These are phyloP conservation scores for Cantharellus cinnabarinus DNA, from an alignment of 768 basidiomycete genomes.

Conservation along the genomic window DNA sequence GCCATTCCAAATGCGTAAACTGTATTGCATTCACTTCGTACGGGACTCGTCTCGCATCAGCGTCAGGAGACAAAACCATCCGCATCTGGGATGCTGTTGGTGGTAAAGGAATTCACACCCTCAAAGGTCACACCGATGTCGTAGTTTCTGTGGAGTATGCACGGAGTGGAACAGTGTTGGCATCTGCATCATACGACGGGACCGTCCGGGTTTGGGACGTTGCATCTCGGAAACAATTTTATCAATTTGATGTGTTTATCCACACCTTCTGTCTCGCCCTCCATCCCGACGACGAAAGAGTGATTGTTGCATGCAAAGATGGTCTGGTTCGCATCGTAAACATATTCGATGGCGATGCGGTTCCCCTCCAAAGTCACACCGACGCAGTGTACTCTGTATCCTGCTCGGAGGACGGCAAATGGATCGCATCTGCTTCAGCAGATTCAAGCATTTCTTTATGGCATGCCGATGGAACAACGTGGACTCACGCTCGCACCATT, in stretches of 20 bases:
- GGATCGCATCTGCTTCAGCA: too few species aligned
- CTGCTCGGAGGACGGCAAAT: too few species aligned
- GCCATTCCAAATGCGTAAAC: background rate
- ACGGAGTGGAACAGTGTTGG: background rate
- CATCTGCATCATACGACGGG: slow-evolving; percentile 4
- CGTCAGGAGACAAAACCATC: slow-evolving; percentile 2
- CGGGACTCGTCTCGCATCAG: slow-evolving; percentile 1
- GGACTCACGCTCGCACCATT: too few species aligned
- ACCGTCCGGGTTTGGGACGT: slow-evolving; percentile 6
- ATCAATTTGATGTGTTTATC: too few species aligned
- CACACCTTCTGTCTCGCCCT: too few species aligned
- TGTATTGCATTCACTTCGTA: slow-evolving; percentile 4
- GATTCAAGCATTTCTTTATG: too few species aligned
- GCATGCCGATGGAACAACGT: too few species aligned
- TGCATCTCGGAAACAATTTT: background rate
- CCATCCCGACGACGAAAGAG: too few species aligned
- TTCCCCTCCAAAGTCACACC: background rate
- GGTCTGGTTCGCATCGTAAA: too few species aligned
- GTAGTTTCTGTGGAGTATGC: slow-evolving; percentile 5
- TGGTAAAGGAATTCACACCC: background rate
- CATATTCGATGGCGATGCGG: background rate
- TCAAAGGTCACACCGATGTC: background rate
- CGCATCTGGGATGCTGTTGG: slow-evolving; percentile 3
- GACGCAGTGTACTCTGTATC: background rate
- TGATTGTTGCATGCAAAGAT: too few species aligned